Evolutionary conservation across 164 flowering plant genomes (phyloP).

Genomic region (Brasenia schreberi): DNA sequence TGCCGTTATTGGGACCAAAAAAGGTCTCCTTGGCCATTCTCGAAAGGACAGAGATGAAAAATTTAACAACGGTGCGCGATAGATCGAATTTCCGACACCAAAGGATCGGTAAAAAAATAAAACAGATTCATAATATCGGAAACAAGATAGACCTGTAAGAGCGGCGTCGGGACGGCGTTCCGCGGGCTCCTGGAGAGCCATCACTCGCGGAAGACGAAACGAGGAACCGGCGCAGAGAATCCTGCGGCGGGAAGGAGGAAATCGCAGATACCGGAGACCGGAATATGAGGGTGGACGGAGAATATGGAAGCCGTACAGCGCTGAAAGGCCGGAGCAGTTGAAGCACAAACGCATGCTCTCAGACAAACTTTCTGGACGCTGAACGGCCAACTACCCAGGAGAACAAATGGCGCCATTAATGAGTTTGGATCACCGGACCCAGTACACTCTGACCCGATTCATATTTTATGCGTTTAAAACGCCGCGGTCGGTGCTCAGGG

Average conservation of each 20-base stretch:
- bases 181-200: neutral
- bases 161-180: neutral
- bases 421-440: too few species aligned
- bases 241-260: neutral
- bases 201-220: neutral
- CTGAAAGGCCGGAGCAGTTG: neutral
- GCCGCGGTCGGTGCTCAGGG: too few species aligned
- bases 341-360: neutral
- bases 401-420: too few species aligned
- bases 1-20: too few species aligned
- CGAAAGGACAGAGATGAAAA: neutral
- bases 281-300: neutral
- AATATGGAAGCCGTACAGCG: neutral
- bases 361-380: too few species aligned
- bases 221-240: neutral
- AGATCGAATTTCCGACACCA: too few species aligned
- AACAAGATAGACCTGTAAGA: neutral
- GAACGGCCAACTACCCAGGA: too few species aligned
- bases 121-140: too few species aligned
- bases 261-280: neutral
- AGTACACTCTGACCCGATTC: too few species aligned
- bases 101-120: too few species aligned
- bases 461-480: too few species aligned
- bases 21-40: too few species aligned
- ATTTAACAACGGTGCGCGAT: neutral